Evolutionary conservation across 108 stramenopile genomes (phyloP), one percentile per base, ranked within the genome.

Genomic region (Bacterosira constricta): DNA sequence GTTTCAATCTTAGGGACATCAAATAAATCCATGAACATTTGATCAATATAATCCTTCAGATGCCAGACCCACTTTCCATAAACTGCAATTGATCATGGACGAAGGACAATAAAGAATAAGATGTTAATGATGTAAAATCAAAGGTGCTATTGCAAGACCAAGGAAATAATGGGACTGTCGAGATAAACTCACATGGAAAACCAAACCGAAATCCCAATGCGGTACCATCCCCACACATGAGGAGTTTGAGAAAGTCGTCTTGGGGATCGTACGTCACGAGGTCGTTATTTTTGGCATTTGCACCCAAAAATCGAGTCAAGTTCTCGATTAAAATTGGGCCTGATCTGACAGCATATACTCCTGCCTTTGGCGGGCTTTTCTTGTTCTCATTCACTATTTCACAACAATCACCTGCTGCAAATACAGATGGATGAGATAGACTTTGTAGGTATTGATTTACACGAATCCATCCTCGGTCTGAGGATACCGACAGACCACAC

Each of bases 121-220:
- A n/a, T n/a, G n/a, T n/a, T n/a, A n/a, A n/a, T n/a, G n/a, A 41
- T 65, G 8, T 4, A 65, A 35, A 1, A 51, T 7, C 20, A 34
- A 3, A 35, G 18, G 10, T 29, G 5, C 6, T 49, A 35, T 35
- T 18, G 3, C 1, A 35, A 27, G n/a, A 63, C 6, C 6, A 4
- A 25, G 31, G 1, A 2, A 47, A 5, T 38, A 21, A 20, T 15
- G 21, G 18, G 1, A 6, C 18, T 20, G 1, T 17, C 11, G n/a
- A 46, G 18, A 31, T 63, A 7, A 25, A 51, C 63, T 65, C 49
- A 65, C 29, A 62, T 3, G 90, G 83, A 35, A 92, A 71, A 4
- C 95, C 95, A 75, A 93, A 96, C 11, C 95, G 86, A 75, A 96
- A 93, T 6, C 95, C 95, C 17, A 96, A 32, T 0, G 95, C 95